These are phyloP conservation scores for Aspergillus intermedius DNA, from an alignment of 2,329 filamentous ascomycete genomes.

Conservation along the genomic window DNA sequence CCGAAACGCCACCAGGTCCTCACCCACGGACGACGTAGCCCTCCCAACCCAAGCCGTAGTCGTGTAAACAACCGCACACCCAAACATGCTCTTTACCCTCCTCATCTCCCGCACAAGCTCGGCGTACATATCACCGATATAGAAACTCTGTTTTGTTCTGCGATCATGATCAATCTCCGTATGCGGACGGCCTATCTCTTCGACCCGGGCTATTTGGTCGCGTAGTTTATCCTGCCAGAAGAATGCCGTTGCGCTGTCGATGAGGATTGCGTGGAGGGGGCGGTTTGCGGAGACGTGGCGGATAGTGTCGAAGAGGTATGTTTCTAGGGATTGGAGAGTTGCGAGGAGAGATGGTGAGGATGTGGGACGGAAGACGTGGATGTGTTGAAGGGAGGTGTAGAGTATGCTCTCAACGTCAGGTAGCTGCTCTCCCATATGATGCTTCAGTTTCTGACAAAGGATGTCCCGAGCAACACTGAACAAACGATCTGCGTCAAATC, in stretches of 20 bases:
- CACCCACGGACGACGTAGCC: conserved; percentile 3
- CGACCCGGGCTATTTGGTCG: conserved; percentile 37
- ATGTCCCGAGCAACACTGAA: conserved; percentile 21
- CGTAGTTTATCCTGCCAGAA: conserved; percentile 47
- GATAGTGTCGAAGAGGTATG: conserved; percentile 43
- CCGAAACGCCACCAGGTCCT: conserved; percentile 23
- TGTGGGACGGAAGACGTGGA: conserved; percentile 54
- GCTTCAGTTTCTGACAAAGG: conserved; percentile 12
- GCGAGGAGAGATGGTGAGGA: conserved; percentile 46
- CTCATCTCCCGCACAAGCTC: conserved; percentile 26
- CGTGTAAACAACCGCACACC: conserved; percentile 36
- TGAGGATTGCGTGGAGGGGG: conserved; percentile 44
- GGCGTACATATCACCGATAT: conserved; percentile 25
- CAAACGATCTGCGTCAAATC: conserved; percentile 48
- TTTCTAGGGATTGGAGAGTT: conserved; percentile 42
- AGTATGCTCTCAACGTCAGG: conserved; percentile 24
- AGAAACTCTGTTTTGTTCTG: conserved; percentile 21
- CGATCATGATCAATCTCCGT: conserved; percentile 24
- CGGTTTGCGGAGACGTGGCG: conserved; percentile 44
- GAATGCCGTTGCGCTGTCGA: conserved; percentile 53
- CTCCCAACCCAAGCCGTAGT: conserved; percentile 18
- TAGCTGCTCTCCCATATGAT: not conserved
- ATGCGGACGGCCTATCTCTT: conserved; percentile 27
- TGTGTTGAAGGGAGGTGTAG: conserved; percentile 42
- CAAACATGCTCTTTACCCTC: conserved; percentile 30